Evolutionary conservation across 768 basidiomycete species (phyloP).

Genomic region (Auriscalpium vulgare): DNA sequence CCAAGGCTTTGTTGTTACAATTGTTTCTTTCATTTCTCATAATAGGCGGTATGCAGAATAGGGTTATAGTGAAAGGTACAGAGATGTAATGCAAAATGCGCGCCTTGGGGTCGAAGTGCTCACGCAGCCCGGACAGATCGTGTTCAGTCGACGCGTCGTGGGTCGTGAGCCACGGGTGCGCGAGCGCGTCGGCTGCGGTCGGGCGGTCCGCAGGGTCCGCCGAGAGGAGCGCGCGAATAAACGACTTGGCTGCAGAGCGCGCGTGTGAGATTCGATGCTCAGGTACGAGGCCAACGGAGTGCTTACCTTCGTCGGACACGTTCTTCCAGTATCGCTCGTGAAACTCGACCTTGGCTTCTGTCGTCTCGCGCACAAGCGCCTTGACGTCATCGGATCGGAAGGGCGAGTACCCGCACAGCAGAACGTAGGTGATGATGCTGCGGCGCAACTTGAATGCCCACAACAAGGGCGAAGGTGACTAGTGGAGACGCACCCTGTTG

Average conservation of each 20-base stretch:
- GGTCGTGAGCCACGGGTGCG: conserved; percentile 70
- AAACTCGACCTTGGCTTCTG: conserved; percentile 77
- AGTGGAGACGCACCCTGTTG: conserved; percentile 57
- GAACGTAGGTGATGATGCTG: conserved; percentile 91
- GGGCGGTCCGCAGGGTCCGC: conserved; percentile 65
- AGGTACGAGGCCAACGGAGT: neutral
- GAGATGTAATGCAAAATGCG: conserved; percentile 15
- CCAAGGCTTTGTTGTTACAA: too few species aligned
- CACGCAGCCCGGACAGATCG: conserved; percentile 72
- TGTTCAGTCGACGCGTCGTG: conserved; percentile 59
- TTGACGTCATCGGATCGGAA: conserved; percentile 80
- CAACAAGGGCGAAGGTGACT: neutral
- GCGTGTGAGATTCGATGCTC: neutral
- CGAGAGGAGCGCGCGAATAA: conserved; percentile 65
- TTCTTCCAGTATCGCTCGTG: conserved; percentile 95
- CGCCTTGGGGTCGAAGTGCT: conserved; percentile 72
- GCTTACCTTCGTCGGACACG: conserved; percentile 64
- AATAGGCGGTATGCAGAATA: too few species aligned
- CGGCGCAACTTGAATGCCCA: neutral
- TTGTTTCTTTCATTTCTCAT: too few species aligned
- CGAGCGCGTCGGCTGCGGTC: conserved; percentile 64
- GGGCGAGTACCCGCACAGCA: conserved; percentile 92
- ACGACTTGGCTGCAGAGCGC: conserved; percentile 60
- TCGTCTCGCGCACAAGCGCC: conserved; percentile 77
- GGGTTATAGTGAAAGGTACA: too few species aligned